These are phyloP conservation scores for Plasmodium falciparum DNA, from an alignment of 169 alveolate species.

Conservation along the genomic window DNA sequence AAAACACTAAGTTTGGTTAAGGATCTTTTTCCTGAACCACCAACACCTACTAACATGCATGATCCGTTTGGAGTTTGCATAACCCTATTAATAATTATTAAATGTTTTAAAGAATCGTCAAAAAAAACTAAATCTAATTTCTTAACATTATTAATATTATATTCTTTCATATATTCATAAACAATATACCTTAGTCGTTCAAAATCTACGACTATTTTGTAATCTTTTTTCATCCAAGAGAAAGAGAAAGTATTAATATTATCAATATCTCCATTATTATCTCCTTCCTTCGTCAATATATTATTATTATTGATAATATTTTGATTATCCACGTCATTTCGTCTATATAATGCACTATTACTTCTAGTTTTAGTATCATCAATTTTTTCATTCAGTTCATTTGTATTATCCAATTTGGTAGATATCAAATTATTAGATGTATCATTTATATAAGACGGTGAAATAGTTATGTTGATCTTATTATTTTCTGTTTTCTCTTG, in stretches of 20 bases:
- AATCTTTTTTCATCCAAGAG: slow-evolving; percentile 78
- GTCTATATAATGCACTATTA: background rate
- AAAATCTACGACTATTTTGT: slow-evolving; percentile 89
- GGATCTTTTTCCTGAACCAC: slow-evolving; percentile 98
- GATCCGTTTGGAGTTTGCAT: slow-evolving; percentile 95
- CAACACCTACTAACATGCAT: slow-evolving; percentile 96
- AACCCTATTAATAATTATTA: slow-evolving; percentile 94
- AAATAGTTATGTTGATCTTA: no score
- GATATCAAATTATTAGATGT: background rate
- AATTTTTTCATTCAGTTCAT: background rate
- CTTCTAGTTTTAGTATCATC: slow-evolving; percentile 1
- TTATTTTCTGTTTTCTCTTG: slow-evolving; percentile 16
- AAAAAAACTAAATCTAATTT: slow-evolving; percentile 95
- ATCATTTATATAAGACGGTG: background rate
- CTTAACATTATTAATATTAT: slow-evolving; percentile 93
- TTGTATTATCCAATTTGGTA: background rate
- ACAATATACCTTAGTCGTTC: slow-evolving; percentile 89
- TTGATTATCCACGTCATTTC: background rate
- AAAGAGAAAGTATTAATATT: slow-evolving; percentile 46
- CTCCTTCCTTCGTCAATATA: background rate
- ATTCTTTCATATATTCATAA: slow-evolving; percentile 89
- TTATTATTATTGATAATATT: slow-evolving; percentile 4
- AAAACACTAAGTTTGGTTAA: slow-evolving; percentile 95
- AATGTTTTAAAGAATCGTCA: slow-evolving; percentile 96
- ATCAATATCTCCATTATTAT: slow-evolving; percentile 9